Conservation (phyloP, 2,329 filamentous ascomycete genomes). For the Mycogone perniciosa region DNA sequence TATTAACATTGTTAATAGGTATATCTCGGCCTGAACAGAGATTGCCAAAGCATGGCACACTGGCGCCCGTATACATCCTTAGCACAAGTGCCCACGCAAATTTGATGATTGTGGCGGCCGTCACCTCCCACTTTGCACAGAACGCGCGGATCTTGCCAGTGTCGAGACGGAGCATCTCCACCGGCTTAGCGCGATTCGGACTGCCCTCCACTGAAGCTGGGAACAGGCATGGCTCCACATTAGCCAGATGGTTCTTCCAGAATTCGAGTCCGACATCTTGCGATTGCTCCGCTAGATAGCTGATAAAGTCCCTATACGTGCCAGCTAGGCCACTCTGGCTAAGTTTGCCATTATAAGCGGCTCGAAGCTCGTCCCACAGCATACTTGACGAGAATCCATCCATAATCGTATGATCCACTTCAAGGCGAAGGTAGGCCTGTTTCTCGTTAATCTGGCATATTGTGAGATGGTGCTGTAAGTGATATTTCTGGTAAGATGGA, state of each 20-base stretch:
- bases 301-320: conserved; percentile 9
- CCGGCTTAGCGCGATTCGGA: not conserved
- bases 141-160: conserved; percentile 5
- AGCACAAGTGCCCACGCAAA: conserved; percentile 47
- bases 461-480: conserved; percentile 12
- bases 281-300: not conserved
- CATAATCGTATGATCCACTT: conserved; percentile 24
- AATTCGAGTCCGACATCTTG: conserved; percentile 9
- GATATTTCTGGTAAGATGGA: not conserved
- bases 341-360: conserved; percentile 17
- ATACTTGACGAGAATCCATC: conserved; percentile 22
- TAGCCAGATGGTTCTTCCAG: conserved; percentile 14
- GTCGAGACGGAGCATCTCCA: not conserved
- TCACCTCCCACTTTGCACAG: conserved; percentile 28
- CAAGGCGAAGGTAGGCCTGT: conserved; percentile 17
- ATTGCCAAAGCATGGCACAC: conserved; percentile 45
- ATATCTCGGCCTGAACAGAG: conserved; percentile 19
- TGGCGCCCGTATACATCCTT: conserved; percentile 38
- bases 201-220: not conserved
- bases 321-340: not conserved
- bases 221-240: conserved; percentile 2
- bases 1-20: conserved; percentile 13
- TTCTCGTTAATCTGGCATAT: conserved; percentile 10
- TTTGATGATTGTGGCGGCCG: conserved; percentile 44
- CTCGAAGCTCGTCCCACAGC: conserved; percentile 18